Base-by-base conservation (phyloP, 2,329 filamentous ascomycete species). In the Ramularia endophylla region DNA sequence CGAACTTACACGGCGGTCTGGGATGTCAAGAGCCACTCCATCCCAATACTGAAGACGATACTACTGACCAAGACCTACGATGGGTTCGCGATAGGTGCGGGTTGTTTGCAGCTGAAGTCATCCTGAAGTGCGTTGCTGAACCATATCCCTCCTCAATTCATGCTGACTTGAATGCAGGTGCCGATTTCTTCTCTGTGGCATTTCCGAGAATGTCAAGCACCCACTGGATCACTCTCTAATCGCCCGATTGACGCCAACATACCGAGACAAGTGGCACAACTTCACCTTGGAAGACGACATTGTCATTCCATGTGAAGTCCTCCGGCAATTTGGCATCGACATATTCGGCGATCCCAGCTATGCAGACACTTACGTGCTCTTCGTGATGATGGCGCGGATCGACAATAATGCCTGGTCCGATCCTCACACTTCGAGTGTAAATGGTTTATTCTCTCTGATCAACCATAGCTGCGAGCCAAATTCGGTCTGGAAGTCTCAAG, bases 401-500 rank as follows among this genome's bases (percentile, higher is more conserved):
- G 38, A 92, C 85, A 2, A 90, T 87, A 4, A 94, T 85, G 4
- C 87, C 86, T 18, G 78, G 85, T 41, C 81, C 86, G 56, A 85
- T 75, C 52, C 50, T 2, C 42, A 43, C 5, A 27, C 46, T 6
- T 31, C 43, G 60, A 51, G 65, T 58, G 13, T 95, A 18, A 87
- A 94, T 64, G 87, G 88, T 2, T 78, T 94, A 44, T 97, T 92
- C 87, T 95, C 87, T 63, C 72, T 97, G 22, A 88, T 90, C 33
- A 97, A 97, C 58, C 90, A 97, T 62, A 87, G 87, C 60, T 97
- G 90, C 65, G 80, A 94, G 58, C 89, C 90, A 8, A 95, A 94
- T 61, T 86, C 95, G 25, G 75, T 75, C 1, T 97, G 90, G 90
- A 83, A 89, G 22, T 25, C 22, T 25, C 6, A 25, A 11, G 22